These are phyloP conservation scores for Metarhizium anisopliae DNA, from an alignment of 2,329 filamentous ascomycete species.

Conservation along the genomic window DNA sequence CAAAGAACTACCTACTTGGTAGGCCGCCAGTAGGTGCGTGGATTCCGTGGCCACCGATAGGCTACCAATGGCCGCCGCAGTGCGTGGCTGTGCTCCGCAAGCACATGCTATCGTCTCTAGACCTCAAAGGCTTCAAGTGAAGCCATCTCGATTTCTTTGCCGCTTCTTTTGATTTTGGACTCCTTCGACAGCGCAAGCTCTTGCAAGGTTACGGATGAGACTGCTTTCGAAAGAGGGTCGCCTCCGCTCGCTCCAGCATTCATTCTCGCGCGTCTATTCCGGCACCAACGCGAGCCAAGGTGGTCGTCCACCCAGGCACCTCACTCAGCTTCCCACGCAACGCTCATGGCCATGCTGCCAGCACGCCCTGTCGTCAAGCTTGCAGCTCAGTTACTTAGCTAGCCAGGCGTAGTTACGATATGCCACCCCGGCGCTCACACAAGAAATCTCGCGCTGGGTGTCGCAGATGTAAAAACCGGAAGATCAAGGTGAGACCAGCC, in stretches of 20 bases:
- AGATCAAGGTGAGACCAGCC: slow-evolving; percentile 51
- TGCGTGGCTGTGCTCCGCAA: neutral
- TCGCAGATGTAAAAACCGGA: slow-evolving; percentile 55
- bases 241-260: neutral
- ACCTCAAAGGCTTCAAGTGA: too few relatives aligned
- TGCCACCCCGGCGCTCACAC: slow-evolving; percentile 59
- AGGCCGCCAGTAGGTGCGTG: too few relatives aligned
- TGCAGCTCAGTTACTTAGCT: slow-evolving; percentile 13
- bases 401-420: slow-evolving; percentile 22
- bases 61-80: neutral
- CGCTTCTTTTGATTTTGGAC: too few relatives aligned
- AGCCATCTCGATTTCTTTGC: too few relatives aligned
- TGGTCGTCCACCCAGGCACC: neutral
- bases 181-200: neutral
- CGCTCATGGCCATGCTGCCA: slow-evolving; percentile 21
- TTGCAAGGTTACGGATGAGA: neutral
- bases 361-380: slow-evolving; percentile 15
- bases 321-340: neutral
- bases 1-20: too few relatives aligned
- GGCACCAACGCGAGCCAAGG: neutral
- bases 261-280: neutral
- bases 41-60: neutral
- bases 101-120: neutral
- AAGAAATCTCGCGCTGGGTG: slow-evolving; percentile 63
- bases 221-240: too few relatives aligned